Conservation (phyloP, 495 filamentous ascomycete species). For the Ramalina intermedia region DNA sequence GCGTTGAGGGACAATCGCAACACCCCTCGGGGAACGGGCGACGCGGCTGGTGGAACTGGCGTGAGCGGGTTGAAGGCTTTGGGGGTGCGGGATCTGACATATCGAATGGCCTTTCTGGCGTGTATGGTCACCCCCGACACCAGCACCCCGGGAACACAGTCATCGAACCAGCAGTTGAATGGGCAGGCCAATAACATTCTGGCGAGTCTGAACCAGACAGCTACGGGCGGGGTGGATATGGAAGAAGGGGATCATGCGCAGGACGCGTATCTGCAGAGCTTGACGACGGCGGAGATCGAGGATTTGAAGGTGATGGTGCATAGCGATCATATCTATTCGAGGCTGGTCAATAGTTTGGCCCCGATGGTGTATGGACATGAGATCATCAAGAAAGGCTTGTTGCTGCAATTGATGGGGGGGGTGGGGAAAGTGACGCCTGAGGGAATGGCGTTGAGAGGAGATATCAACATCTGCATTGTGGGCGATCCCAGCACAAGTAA, state of each 20-base stretch:
- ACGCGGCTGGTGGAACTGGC: constrained; percentile 59
- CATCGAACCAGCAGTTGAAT: constrained; percentile 47
- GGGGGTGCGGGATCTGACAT: constrained; percentile 89
- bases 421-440: constrained; percentile 77
- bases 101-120: constrained; percentile 89
- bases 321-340: constrained; percentile 82
- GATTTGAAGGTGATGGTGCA: constrained; percentile 89
- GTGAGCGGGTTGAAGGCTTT: constrained; percentile 82
- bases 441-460: constrained; percentile 84
- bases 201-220: constrained; percentile 60
- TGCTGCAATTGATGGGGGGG: constrained; percentile 86
- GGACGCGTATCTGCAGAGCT: constrained; percentile 67
- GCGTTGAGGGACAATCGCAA: constrained; percentile 71
- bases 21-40: constrained; percentile 49
- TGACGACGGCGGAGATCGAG: constrained; percentile 73
- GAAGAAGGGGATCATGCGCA: constrained; percentile 72
- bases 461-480: constrained; percentile 98
- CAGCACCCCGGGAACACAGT: constrained; percentile 52
- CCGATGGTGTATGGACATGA: constrained; percentile 96
- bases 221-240: constrained; percentile 39
- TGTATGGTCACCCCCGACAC: constrained; percentile 95
- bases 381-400: constrained; percentile 91
- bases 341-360: constrained; percentile 89
- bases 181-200: constrained; percentile 69
- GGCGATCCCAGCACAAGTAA: constrained; percentile 97